Base-by-base conservation (phyloP, 805 yeast species). In the Sugiyamaella americana region DNA sequence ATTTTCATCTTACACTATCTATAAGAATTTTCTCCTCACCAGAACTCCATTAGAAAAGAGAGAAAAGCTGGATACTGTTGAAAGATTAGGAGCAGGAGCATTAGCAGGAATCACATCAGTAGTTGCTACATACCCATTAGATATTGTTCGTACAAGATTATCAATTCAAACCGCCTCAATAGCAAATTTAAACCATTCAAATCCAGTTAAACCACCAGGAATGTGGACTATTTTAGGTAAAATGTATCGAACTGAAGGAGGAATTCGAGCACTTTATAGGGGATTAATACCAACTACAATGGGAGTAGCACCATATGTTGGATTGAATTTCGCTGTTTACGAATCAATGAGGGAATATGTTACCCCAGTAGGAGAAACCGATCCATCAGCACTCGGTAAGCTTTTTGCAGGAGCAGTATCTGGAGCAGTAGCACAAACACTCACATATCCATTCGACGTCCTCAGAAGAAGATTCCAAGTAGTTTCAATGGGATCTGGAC, bases 281-380 rank as follows among this genome's bases (percentile, higher is more conserved):
- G 98, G 98, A 2, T 71, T 89, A 10, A 70, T 82, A 51, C 96
- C 98, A n/a, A 91, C 98, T 0, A 79, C 89, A 1, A 66, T 86
- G 48, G 97, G 98, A 1, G 96, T 93, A 18, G 97, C 96, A 1
- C 97, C 98, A 1, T 93, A 89, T 60, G 96, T 87, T 26, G 96
- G 96, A 3, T 75, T 91, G 44, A 91, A 89, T 65, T 91, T 91
- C 62, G 83, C 96, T 2, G 79, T 87, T 40, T 91, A 89, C 69
- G 98, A 93, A 60, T 79, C 76, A 51, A 60, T 88, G 53, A 78
- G 88, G 51, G 93, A 82, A 49, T 59, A 69, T 44, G 66, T 60
- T 61, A 66, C 68, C 56, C 72, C 56, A 56, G 67, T 54, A 16
- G 64, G 63, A 13, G 46, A 55, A 21, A 51, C 53, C n/a, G 57